Percentiles rank a stretch among this genome's conserved stretches.
phyloP scores from a whole-genome alignment of 1,284 basidiomycete species.

The Sanguinoderma infundibulare region DNA sequence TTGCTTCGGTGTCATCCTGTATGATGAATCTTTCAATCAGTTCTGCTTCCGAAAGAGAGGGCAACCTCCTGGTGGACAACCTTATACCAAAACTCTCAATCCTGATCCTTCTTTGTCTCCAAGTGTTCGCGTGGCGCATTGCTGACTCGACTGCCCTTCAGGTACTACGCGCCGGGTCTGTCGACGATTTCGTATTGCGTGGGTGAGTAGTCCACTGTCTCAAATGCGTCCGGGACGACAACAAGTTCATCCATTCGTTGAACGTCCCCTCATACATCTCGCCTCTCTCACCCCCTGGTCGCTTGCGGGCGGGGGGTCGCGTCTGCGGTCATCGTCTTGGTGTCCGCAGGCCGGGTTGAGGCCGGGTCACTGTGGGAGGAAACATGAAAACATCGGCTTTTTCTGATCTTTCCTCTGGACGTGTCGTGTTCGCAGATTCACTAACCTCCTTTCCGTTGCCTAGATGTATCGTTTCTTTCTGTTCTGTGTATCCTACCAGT shows the following conservation, averaged over 20 bases:
- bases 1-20: constrained; percentile 24
- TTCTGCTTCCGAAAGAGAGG: constrained; percentile 84
- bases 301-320: constrained; percentile 36
- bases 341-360: constrained; percentile 41
- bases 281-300: constrained; percentile 37
- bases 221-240: constrained; percentile 51
- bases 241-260: constrained; percentile 87
- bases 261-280: constrained; percentile 48
- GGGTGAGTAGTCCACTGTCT: constrained; percentile 29
- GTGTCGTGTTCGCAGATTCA: neutral
- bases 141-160: constrained; percentile 12
- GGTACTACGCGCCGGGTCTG: neutral
- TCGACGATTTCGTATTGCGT: neutral
- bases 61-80: constrained; percentile 73
- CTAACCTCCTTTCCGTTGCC: neutral
- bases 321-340: constrained; percentile 54
- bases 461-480: neutral
- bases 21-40: constrained; percentile 68
- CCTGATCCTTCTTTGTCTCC: constrained; percentile 25
- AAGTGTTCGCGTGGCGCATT: constrained; percentile 7
- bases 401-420: constrained; percentile 51
- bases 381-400: constrained; percentile 72
- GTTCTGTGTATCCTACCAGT: neutral
- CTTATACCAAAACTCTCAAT: constrained; percentile 62
- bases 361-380: constrained; percentile 41